Base-by-base conservation (phyloP, 352 stramenopile species). In the Thalassiosira gravida region DNA sequence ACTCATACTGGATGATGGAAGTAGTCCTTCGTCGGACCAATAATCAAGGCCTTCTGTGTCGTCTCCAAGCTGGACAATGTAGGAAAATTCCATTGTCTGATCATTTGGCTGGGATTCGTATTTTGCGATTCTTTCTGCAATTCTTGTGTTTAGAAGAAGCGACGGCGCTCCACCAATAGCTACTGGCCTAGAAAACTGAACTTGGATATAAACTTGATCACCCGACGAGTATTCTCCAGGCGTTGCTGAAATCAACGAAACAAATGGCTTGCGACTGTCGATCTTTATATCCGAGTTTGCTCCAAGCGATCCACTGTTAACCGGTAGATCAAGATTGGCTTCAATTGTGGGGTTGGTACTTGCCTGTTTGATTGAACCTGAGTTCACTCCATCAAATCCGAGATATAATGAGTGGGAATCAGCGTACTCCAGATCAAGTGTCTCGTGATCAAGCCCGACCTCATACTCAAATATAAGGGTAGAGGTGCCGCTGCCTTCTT, bases 51-150 rank as follows among this genome's bases (percentile, higher is more conserved):
- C 57, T 22, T 65, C 25, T 9, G 65, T 72, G n/a, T 22, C 53
- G 77, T 91, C 85, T 7, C 85, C 85, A 18, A 88, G 66, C 53
- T 79, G 37, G 22, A 91, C 76, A 44, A 16, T 69, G 62, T 90
- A 91, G 18, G 29, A 49, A 58, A 91, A 91, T 57, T 75, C 37
- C 37, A 90, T 52, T 35, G 68, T 76, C 1, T 56, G 25, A 47
- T 76, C 67, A 73, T 88, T 74, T 58, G 52, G 65, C 30, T 86
- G 77, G 11, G 66, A 80, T 52, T 76, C 42, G 56, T 76, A 91
- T 25, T 72, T 29, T 76, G 85, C 85, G 24, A 71, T 57, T 59
- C 85, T 74, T 32, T 88, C 73, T 2, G 57, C n/a, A 7, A 52
- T 39, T 7, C 82, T 80, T 20, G 70, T 77, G 44, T 84, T 69